These are phyloP conservation scores for Saururus chinensis DNA, from an alignment of 164 flowering plant genomes.

Conservation along the genomic window DNA sequence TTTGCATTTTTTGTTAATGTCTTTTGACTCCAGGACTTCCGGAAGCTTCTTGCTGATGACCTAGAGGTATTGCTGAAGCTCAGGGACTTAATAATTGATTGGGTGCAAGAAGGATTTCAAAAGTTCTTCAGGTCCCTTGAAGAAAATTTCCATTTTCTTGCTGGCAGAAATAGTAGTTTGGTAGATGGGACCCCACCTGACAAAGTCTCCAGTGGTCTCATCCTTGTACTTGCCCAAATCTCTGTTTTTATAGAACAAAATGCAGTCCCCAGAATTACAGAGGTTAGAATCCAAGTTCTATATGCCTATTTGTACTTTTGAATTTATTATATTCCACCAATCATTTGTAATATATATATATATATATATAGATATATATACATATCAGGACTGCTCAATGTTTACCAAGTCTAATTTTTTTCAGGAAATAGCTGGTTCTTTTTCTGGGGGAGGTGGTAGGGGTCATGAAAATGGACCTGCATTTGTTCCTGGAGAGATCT, in stretches of 20 bases:
- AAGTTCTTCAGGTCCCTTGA: slow-evolving; percentile 69
- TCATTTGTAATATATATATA: no score
- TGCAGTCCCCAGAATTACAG: slow-evolving; percentile 92
- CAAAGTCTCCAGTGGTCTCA: slow-evolving; percentile 60
- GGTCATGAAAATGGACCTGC: slow-evolving; percentile 80
- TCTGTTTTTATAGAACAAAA: slow-evolving; percentile 80
- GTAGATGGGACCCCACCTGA: slow-evolving; percentile 47
- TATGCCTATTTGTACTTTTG: no score
- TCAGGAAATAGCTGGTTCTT: slow-evolving; percentile 90
- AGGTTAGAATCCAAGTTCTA: slow-evolving; percentile 35
- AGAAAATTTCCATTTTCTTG: slow-evolving; percentile 47
- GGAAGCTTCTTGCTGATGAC: slow-evolving; percentile 72
- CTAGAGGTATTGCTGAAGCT: slow-evolving; percentile 45
- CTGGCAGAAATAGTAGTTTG: slow-evolving; percentile 41
- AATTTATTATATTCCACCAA: no score
- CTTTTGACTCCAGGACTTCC: slow-evolving; percentile 52
- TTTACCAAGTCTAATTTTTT: slow-evolving; percentile 1
- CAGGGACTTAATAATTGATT: slow-evolving; percentile 52
- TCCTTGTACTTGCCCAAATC: slow-evolving; percentile 83
- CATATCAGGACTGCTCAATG: neutral
- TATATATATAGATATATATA: no score
- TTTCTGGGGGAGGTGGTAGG: slow-evolving; percentile 74
- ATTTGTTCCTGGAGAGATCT: slow-evolving; percentile 92
- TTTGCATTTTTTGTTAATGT: neutral
- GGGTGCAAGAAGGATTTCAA: slow-evolving; percentile 98